phyloP scores from a whole-genome alignment of 352 stramenopile species.

The Globisporangium polare region DNA sequence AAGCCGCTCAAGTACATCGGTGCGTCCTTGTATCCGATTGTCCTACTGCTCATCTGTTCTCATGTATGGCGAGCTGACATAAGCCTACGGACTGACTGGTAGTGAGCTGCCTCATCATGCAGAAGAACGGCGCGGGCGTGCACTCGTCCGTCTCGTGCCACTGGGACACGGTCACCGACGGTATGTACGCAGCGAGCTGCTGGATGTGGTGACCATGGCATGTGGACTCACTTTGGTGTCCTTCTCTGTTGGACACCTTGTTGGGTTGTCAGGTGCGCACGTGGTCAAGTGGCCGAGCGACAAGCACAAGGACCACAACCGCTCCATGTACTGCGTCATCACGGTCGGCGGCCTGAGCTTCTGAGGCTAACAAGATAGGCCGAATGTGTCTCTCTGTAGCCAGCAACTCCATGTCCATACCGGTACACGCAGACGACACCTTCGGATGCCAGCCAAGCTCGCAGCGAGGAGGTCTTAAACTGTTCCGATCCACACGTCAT shows the following conservation, averaged over 20 bases:
- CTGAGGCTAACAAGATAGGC: conserved; percentile 17
- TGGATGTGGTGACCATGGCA: background rate
- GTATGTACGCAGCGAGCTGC: conserved; percentile 19
- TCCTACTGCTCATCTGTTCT: too few species aligned
- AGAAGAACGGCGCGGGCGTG: conserved; percentile 91
- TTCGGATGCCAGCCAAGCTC: too few species aligned
- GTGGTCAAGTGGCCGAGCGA: conserved; percentile 89
- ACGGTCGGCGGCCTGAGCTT: conserved; percentile 85
- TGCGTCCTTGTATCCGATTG: conserved; percentile 15
- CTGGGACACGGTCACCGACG: conserved; percentile 90
- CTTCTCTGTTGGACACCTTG: background rate
- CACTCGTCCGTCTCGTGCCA: conserved; percentile 88
- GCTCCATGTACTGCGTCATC: conserved; percentile 88
- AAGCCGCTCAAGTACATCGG: conserved; percentile 93
- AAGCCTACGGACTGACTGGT: background rate
- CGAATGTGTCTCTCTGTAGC: too few species aligned
- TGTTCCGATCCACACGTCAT: too few species aligned
- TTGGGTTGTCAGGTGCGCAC: conserved; percentile 41
- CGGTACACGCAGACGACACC: too few species aligned
- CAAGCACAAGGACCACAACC: conserved; percentile 88
- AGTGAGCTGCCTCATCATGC: conserved; percentile 91
- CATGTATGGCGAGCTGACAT: too few species aligned
- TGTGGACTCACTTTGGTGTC: background rate
- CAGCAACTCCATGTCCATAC: too few species aligned
- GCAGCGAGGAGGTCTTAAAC: too few species aligned